These are phyloP conservation scores for Saprolegnia parasitica DNA, from an alignment of 352 stramenopile genomes.

Conservation along the genomic window DNA sequence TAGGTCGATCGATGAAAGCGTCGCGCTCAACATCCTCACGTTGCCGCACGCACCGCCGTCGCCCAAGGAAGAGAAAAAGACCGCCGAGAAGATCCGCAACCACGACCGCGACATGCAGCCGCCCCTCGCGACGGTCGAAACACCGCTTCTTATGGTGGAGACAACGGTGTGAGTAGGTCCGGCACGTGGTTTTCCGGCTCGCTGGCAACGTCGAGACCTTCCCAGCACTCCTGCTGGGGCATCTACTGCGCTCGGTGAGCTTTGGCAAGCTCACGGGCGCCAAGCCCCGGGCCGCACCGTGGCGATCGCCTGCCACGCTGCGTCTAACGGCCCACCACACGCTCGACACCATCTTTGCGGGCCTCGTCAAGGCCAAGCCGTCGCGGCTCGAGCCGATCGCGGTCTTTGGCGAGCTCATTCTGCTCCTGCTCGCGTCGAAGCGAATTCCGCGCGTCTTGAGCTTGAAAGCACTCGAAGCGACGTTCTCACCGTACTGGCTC, in stretches of 20 bases:
- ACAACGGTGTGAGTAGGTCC: constrained; percentile 3
- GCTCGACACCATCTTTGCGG: constrained; percentile 20
- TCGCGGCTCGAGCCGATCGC: constrained; percentile 15
- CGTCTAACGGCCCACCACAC: neutral
- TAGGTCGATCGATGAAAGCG: neutral
- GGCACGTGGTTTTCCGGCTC: constrained; percentile 12
- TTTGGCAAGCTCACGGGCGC: neutral
- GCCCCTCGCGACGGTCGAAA: constrained; percentile 6
- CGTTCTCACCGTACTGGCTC: constrained; percentile 20
- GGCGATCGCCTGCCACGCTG: neutral
- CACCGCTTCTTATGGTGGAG: neutral
- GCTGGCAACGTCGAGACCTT: constrained; percentile 6
- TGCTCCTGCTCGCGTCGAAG: neutral
- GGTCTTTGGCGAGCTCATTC: constrained; percentile 20
- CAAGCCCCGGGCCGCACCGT: neutral
- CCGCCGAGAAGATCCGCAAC: constrained; percentile 9
- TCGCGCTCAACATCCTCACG: neutral
- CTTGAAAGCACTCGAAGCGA: constrained; percentile 7
- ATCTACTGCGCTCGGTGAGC: constrained; percentile 17
- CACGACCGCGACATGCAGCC: constrained; percentile 9
- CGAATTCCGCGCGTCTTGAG: constrained; percentile 5
- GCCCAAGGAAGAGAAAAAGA: constrained; percentile 1
- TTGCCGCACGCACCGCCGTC: neutral
- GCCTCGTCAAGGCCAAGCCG: constrained; percentile 23
- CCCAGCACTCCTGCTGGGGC: constrained; percentile 13